Evolutionary conservation across 371 early-diverging fungal species (phyloP), one percentile per base, ranked within the genome.

Genomic region (Conidiobolus incongruus): DNA sequence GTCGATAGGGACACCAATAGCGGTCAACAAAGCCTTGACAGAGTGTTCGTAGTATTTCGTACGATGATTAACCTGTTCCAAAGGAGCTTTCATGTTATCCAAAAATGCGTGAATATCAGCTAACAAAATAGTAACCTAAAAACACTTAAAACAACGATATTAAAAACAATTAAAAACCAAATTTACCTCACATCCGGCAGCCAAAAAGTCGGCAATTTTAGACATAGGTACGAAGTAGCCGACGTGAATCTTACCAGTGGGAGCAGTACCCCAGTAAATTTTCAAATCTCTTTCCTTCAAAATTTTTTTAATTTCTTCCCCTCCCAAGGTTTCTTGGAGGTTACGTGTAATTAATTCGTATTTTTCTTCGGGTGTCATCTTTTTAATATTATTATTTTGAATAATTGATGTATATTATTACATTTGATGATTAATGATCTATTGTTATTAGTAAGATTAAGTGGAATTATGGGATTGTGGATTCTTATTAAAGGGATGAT

Each of bases 181-280:
- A 52, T 52, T 39, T 48, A 66, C 81, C 45, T 81, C 67, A 62
- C 87, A 91, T 30, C 90, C 96, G 40, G 98, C 98, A 48, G 69
- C 53, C 45, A 98, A 66, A 60, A 94, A 96, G 65, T 99, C 99
- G 20, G 90, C 91, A 58, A 99, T 75, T 70, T 99, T 99, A 47
- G 86, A 60, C 77, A 99, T 81, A 11, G 98, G 83, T 6, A 98
- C 88, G 72, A 91, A 95, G 72, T 99, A 98, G 40, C 89, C 99
- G 52, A 99, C 72, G 57, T 99, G 99, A 21, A 95, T 95, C 56
- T 76, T 80, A 46, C 99, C 99, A 2, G 99, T 98, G 5, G 97
- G 81, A 16, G 99, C 98, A 22, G 98, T 97, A 37, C 99, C 99
- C 98, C 98, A 99, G 75, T 99, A 99, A 53, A 99, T 61, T 49